Conservation (phyloP, 129 eudicot genomes). For the Mikania micrantha region DNA sequence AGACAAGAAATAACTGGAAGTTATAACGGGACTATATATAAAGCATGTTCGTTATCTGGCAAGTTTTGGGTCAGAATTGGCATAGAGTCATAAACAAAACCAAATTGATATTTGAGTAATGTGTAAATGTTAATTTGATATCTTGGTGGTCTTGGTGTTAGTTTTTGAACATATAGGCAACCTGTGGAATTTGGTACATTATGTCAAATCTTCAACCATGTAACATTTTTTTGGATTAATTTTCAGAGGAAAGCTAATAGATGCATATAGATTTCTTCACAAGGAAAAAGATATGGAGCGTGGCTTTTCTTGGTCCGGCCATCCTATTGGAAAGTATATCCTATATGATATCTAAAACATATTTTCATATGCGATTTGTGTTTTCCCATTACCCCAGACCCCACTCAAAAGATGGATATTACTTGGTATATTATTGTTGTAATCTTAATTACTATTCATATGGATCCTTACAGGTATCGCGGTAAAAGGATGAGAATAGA, state of each 20-base stretch:
- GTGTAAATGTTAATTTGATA: neutral
- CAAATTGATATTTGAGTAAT: neutral
- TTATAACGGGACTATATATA: no score
- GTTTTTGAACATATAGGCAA: no score
- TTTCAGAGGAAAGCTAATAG: slow-evolving; percentile 76
- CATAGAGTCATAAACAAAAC: neutral
- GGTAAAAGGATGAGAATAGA: slow-evolving; percentile 98
- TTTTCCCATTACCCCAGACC: no score
- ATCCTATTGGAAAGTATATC: slow-evolving; percentile 86
- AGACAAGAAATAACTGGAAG: neutral
- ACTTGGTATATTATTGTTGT: neutral
- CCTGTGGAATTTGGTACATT: neutral
- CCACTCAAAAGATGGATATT: no score
- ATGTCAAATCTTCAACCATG: neutral
- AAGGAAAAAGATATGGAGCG: slow-evolving; percentile 73
- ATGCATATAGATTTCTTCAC: slow-evolving; percentile 76
- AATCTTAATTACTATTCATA: neutral
- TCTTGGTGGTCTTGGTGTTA: neutral
- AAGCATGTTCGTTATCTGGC: neutral
- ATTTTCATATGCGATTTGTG: no score
- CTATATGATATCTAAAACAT: neutral
- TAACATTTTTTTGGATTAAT: neutral
- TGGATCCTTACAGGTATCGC: slow-evolving; percentile 56
- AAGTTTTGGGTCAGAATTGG: neutral
- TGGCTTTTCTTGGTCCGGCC: slow-evolving; percentile 97